These are phyloP conservation scores for Gamarada debralockiae DNA, from an alignment of 495 filamentous ascomycete genomes.

Conservation along the genomic window DNA sequence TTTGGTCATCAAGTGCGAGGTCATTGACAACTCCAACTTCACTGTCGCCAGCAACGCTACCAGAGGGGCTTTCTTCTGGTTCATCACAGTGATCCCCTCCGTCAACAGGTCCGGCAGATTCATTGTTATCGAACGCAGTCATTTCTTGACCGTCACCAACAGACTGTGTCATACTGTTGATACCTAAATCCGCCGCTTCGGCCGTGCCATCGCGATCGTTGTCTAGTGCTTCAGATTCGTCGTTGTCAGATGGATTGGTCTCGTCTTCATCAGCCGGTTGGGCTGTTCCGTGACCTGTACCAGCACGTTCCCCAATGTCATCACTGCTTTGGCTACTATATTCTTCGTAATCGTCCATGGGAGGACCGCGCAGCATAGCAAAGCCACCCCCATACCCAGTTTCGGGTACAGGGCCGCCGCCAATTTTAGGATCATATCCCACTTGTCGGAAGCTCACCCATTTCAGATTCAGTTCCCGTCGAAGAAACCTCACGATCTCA, in stretches of 20 bases:
- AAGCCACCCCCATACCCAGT: slow-evolving; percentile 19
- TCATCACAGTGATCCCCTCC: slow-evolving; percentile 44
- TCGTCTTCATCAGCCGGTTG: background rate
- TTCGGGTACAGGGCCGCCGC: background rate
- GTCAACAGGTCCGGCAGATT: too few relatives aligned
- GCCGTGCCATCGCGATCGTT: too few relatives aligned
- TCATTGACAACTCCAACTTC: background rate
- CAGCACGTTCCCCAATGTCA: background rate
- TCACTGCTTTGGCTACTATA: slow-evolving; percentile 1
- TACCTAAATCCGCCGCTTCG: too few relatives aligned
- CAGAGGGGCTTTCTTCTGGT: background rate
- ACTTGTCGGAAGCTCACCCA: slow-evolving; percentile 59
- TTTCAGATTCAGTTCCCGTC: slow-evolving; percentile 56
- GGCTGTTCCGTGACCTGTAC: background rate
- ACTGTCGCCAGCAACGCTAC: slow-evolving; percentile 21
- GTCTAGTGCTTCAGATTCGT: slow-evolving; percentile 32
- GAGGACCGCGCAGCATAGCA: slow-evolving; percentile 21
- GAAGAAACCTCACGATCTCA: slow-evolving; percentile 53
- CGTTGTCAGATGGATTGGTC: background rate
- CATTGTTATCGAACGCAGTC: too few relatives aligned
- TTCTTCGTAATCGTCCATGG: slow-evolving; percentile 11
- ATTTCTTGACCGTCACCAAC: too few relatives aligned
- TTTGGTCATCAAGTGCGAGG: slow-evolving; percentile 1
- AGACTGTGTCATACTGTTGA: too few relatives aligned
- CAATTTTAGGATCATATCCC: slow-evolving; percentile 32